These are phyloP conservation scores for Plasmodium relictum DNA, from an alignment of 169 alveolate species.

Conservation along the genomic window DNA sequence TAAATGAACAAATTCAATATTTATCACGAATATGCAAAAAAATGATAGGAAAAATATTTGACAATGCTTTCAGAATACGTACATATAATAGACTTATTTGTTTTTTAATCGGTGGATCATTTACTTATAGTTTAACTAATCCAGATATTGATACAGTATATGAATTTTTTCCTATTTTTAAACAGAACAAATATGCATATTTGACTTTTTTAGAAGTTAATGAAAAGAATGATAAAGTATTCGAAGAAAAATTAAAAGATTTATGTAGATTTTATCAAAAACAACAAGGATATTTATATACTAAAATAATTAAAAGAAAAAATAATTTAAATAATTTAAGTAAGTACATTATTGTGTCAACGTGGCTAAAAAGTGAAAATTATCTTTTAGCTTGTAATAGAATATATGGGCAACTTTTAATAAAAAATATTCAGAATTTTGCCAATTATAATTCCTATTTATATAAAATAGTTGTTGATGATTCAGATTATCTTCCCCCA, in stretches of 20 bases:
- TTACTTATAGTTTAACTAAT: constrained; percentile 81
- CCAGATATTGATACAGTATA: constrained; percentile 86
- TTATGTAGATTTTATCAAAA: constrained; percentile 84
- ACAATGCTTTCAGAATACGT: constrained; percentile 69
- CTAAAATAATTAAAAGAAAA: constrained; percentile 42
- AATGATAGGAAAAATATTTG: constrained; percentile 75
- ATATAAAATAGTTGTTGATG: constrained; percentile 86
- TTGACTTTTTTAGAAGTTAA: constrained; percentile 82
- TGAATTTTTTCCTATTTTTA: constrained; percentile 83
- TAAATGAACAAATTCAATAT: no score
- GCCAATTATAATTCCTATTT: constrained; percentile 78
- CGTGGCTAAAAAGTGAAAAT: constrained; percentile 82
- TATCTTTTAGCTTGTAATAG: constrained; percentile 69
- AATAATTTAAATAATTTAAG: constrained; percentile 29
- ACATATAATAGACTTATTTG: constrained; percentile 62
- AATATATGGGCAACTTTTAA: constrained; percentile 63
- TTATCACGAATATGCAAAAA: no score
- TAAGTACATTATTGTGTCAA: constrained; percentile 80
- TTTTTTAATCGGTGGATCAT: constrained; percentile 77
- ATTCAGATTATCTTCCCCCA: constrained; percentile 79
- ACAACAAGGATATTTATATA: constrained; percentile 81
- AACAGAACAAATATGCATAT: constrained; percentile 84
- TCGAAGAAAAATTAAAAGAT: constrained; percentile 83
- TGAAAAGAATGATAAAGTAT: constrained; percentile 57
- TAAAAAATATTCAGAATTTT: constrained; percentile 61